Evolutionary conservation across 2,329 filamentous ascomycete species (phyloP), one percentile per base, ranked within the genome.

Genomic region (Orbilia quercus): DNA sequence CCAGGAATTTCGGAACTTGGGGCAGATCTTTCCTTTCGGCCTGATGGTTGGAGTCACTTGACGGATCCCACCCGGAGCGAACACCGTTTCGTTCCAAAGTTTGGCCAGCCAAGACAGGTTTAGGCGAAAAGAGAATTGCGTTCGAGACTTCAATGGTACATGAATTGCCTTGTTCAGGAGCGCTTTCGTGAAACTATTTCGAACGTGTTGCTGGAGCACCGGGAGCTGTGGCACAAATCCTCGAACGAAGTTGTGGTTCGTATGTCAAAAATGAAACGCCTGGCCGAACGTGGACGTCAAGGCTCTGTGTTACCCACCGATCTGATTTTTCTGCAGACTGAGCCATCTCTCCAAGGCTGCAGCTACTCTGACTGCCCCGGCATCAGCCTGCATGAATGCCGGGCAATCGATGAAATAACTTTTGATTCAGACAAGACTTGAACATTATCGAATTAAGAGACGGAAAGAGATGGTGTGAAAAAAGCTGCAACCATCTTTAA

Each of bases 1-100:
- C 38, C 28, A 45, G 58, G 58, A 50, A 64, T 64, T 64, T 72
- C 66, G 66, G 66, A 64, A 72, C 60, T 47, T 47, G 57, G 48
- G 55, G 23, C 36, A 45, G 48, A 53, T 71, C 42, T 45, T 64
- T 64, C 44, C 51, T 47, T 65, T 44, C 38, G 36, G 47, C 59
- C 28, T 28, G 48, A 9, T n/a, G 9, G 14, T 38, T 23, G 7
- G 2, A 55, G 48, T 54, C 59, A 47, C 47, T 47, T 64, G 38
- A 54, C 38, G 14, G 18, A 25, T 53, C 11, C 47, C 47, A 63
- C 36, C 23, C 47, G 47, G 59, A 44, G 47, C 34, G 34, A 16
- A 23, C 14, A 44, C 14, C 47, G 34, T 63, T 63, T 63, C 42
- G 11, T 16, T 51, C 45, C 25, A 42, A 16, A 53, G 34, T 63